Conservation (phyloP, 441 rosid genomes). For the Adansonia madagascariensis region DNA sequence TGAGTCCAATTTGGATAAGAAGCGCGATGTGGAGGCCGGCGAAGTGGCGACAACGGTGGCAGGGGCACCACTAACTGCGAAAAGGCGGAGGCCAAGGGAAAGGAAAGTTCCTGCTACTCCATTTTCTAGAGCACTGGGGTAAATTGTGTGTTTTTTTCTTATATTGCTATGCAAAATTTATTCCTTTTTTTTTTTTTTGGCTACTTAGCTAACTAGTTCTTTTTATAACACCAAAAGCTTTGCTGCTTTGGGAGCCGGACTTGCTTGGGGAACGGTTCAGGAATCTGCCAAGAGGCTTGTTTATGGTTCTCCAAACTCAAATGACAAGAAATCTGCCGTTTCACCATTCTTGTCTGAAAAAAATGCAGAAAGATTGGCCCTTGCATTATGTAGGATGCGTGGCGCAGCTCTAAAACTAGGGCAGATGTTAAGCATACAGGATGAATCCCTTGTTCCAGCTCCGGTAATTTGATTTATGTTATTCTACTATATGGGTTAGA, state of each 20-base stretch:
- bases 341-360: constrained; percentile 78
- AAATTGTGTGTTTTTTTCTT: constrained; percentile 20
- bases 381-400: constrained; percentile 90
- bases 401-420: constrained; percentile 97
- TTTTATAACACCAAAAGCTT: constrained; percentile 64
- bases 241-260: constrained; percentile 96
- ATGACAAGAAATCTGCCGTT: constrained; percentile 61
- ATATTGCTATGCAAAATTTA: not conserved
- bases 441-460: constrained; percentile 96
- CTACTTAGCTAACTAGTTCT: constrained; percentile 35
- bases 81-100: constrained; percentile 84
- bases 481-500: not conserved
- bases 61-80: constrained; percentile 37
- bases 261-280: constrained; percentile 92
- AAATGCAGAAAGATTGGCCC: constrained; percentile 91
- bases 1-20: constrained; percentile 33
- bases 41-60: constrained; percentile 25
- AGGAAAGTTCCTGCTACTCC: constrained; percentile 92
- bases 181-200: not conserved
- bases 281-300: constrained; percentile 85
- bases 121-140: constrained; percentile 87
- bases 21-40: constrained; percentile 28
- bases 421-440: constrained; percentile 96
- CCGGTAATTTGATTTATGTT: constrained; percentile 52
- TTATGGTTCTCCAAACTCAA: constrained; percentile 59